phyloP scores from a whole-genome alignment of 805 yeast species.

The Kluyveromyces starmeri region DNA sequence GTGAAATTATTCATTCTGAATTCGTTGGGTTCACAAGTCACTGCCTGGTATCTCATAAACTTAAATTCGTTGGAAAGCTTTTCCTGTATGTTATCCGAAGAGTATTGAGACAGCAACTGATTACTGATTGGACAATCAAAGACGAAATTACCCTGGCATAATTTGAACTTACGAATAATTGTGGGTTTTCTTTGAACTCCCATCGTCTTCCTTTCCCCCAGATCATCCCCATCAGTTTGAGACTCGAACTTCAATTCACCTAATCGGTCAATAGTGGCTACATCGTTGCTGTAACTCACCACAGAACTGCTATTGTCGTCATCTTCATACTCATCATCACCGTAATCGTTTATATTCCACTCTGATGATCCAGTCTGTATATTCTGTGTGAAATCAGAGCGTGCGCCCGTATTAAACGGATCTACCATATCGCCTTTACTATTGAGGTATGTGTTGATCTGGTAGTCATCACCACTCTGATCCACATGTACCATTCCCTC shows the following conservation, averaged over 20 bases:
- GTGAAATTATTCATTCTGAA: slow-evolving; percentile 56
- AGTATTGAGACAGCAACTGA: slow-evolving; percentile 45
- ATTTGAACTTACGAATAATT: slow-evolving; percentile 24
- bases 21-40: slow-evolving; percentile 81
- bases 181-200: slow-evolving; percentile 16
- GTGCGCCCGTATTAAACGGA: slow-evolving; percentile 18
- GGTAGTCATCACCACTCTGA: slow-evolving; percentile 30
- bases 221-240: slow-evolving; percentile 10
- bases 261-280: slow-evolving; percentile 6
- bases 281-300: slow-evolving; percentile 7
- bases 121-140: slow-evolving; percentile 86
- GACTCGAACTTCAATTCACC: slow-evolving; percentile 4
- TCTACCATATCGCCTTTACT: slow-evolving; percentile 30
- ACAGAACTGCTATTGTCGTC: slow-evolving; percentile 3
- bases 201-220: slow-evolving; percentile 14
- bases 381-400: neutral
- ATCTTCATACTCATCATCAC: slow-evolving; percentile 7
- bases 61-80: slow-evolving; percentile 46
- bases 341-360: slow-evolving; percentile 7
- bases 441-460: slow-evolving; percentile 27
- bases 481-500: slow-evolving; percentile 22
- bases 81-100: slow-evolving; percentile 32
- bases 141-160: slow-evolving; percentile 64
- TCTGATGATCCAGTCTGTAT: neutral
- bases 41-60: slow-evolving; percentile 89